A percentile compares a stretch with the other conserved stretches of the same genome.
Conservation (phyloP, 1,139 yeast genomes). For the Hyphopichia burtonii region DNA sequence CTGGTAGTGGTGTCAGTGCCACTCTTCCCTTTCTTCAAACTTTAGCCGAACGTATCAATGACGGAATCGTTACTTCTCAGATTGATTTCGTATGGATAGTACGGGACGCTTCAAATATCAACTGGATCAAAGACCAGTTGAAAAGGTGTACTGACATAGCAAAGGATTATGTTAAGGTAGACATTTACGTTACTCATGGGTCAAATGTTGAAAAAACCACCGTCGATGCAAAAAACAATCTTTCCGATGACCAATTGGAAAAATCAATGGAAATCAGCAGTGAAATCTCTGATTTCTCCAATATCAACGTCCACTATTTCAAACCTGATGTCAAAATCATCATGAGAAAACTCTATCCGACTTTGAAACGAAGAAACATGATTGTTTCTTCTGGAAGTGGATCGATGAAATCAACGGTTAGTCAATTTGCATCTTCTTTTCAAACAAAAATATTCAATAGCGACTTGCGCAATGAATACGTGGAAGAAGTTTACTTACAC, state of each 20-base stretch:
- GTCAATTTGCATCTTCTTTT: constrained; percentile 40
- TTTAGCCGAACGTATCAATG: constrained; percentile 25
- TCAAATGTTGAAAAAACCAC: background rate
- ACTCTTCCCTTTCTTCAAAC: constrained; percentile 39
- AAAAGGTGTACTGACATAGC: constrained; percentile 21
- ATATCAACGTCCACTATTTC: constrained; percentile 18
- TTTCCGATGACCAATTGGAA: constrained; percentile 11
- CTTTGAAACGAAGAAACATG: constrained; percentile 40
- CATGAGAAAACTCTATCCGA: constrained; percentile 15
- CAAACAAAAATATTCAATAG: constrained; percentile 34
- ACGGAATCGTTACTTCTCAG: constrained; percentile 19
- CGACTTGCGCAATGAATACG: constrained; percentile 22
- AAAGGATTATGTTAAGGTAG: constrained; percentile 23
- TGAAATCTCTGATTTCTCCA: constrained; percentile 3
- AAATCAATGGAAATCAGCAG: constrained; percentile 9
- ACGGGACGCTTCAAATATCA: constrained; percentile 31
- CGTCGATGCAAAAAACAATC: background rate
- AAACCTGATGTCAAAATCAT: constrained; percentile 35
- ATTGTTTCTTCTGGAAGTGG: constrained; percentile 54
- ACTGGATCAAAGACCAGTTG: constrained; percentile 48
- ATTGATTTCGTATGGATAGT: constrained; percentile 54
- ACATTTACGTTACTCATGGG: constrained; percentile 22
- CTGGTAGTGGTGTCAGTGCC: constrained; percentile 60
- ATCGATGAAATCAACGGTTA: constrained; percentile 42
- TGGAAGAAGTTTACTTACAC: constrained; percentile 55